Evolutionary conservation across 1,284 basidiomycete genomes (phyloP), one percentile per base, ranked within the genome.

Genomic region (Gomphus bonarii): DNA sequence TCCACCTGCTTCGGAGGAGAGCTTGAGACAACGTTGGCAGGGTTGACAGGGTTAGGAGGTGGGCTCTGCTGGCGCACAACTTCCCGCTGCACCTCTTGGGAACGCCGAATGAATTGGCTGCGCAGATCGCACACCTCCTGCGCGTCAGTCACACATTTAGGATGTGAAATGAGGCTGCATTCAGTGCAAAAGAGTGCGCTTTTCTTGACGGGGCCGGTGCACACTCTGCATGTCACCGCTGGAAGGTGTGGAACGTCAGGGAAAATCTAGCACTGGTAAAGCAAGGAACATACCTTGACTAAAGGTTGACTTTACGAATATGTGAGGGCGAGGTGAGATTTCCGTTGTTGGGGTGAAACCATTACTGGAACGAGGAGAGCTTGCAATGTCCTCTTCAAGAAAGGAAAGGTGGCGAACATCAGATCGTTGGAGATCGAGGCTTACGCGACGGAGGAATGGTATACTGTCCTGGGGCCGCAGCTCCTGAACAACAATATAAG

Each of bases 231-330:
- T 11, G 80, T 73, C 70, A 97, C 87, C 25, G 91, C 93, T 95
- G 65, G 1, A 61, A 50, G 1, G 25, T 33, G 31, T 50, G 28
- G 33, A 25, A 28, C 7, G 58, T 66, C 52, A 63, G 59, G 50
- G 61, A 8, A 50, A 55, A 49, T 50, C 55, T 44, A 63, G 42
- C 28, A 55, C 20, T 18, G 54, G 57, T 50, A 47, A 31, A 35
- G 25, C 25, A 4, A 4, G 25, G 38, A 31, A 38, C 31, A 50
- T 35, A 95, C 91, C 80, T 75, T 94, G 95, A 66, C 86, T 85
- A 69, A 97, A 97, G 2, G 87, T 88, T 2, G 91, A 95, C 73
- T 91, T 94, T 48, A 95, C 88, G 66, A 95, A 93, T 6, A 80
- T 79, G 65, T 97, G 94, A 35, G 85, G 80, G 53, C 82, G 79